These are phyloP conservation scores for Candida insectalens DNA, from an alignment of 805 yeast genomes.

Conservation along the genomic window DNA sequence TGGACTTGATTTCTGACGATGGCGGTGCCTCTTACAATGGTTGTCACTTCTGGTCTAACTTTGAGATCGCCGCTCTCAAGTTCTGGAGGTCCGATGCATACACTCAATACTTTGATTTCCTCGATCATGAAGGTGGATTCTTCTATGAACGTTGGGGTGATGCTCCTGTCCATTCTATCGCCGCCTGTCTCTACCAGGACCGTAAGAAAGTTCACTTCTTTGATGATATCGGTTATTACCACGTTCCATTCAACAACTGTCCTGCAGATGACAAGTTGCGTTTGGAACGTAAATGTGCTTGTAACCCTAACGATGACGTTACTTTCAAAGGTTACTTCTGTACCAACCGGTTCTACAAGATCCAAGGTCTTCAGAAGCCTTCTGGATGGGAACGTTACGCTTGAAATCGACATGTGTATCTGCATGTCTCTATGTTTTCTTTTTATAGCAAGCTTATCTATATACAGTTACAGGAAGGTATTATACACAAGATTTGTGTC, in stretches of 20 bases:
- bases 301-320: conserved; percentile 65
- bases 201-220: conserved; percentile 69
- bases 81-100: conserved; percentile 74
- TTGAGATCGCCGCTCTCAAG: conserved; percentile 67
- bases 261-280: conserved; percentile 61
- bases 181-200: conserved; percentile 69
- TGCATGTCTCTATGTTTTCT: too few relatives aligned
- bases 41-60: conserved; percentile 90
- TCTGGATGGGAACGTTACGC: conserved; percentile 59
- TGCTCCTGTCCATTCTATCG: conserved; percentile 87
- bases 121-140: conserved; percentile 84
- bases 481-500: too few relatives aligned
- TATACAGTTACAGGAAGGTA: too few relatives aligned
- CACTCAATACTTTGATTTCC: conserved; percentile 54
- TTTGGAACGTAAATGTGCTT: conserved; percentile 53
- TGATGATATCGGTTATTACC: conserved; percentile 78
- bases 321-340: conserved; percentile 72
- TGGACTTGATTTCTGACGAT: conserved; percentile 66
- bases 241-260: conserved; percentile 73
- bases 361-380: conserved; percentile 50
- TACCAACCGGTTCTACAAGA: conserved; percentile 50
- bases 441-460: too few relatives aligned
- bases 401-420: too few relatives aligned
- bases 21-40: conserved; percentile 62
- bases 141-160: conserved; percentile 94